Conservation (phyloP, 805 yeast genomes). For the Yueomyces sp. region DNA sequence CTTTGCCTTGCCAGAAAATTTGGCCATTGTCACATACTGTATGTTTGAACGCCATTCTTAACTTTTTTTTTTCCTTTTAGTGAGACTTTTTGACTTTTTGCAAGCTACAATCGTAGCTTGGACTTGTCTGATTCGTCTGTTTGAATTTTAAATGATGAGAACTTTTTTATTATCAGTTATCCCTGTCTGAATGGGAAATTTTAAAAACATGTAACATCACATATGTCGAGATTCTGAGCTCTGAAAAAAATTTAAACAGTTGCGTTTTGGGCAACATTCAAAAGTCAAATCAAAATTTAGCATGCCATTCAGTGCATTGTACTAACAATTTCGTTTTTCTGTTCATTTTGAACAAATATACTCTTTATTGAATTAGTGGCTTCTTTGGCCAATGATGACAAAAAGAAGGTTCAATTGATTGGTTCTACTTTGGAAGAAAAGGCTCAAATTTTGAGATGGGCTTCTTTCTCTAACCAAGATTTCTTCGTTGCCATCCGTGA, state of each 20-base stretch:
- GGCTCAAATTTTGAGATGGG: constrained; percentile 56
- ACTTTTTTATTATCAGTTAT: constrained; percentile 23
- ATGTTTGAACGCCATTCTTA: constrained; percentile 5
- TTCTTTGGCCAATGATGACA: constrained; percentile 22
- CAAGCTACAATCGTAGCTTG: too few relatives aligned
- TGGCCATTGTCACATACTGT: constrained; percentile 47
- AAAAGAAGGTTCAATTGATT: constrained; percentile 28
- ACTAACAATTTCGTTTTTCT: constrained; percentile 1
- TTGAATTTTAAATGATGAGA: constrained; percentile 19
- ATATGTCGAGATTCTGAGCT: constrained; percentile 21
- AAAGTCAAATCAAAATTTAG: too few relatives aligned
- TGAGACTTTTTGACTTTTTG: not conserved
- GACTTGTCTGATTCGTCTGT: not conserved
- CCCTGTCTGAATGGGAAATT: constrained; percentile 27
- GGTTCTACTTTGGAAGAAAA: constrained; percentile 56
- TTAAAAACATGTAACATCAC: constrained; percentile 16
- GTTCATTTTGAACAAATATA: too few relatives aligned
- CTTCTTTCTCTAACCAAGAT: constrained; percentile 64
- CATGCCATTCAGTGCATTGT: not conserved
- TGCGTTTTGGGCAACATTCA: too few relatives aligned
- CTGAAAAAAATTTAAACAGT: constrained; percentile 8
- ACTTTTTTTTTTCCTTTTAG: not conserved
- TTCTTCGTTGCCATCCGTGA: constrained; percentile 32
- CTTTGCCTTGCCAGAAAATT: constrained; percentile 52
- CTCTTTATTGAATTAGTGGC: not conserved